Percentiles rank a stretch among this genome's conserved stretches.
Evolutionary conservation across 2,329 filamentous ascomycete species (phyloP).

Genomic region (Pseudogymnoascus sp.): DNA sequence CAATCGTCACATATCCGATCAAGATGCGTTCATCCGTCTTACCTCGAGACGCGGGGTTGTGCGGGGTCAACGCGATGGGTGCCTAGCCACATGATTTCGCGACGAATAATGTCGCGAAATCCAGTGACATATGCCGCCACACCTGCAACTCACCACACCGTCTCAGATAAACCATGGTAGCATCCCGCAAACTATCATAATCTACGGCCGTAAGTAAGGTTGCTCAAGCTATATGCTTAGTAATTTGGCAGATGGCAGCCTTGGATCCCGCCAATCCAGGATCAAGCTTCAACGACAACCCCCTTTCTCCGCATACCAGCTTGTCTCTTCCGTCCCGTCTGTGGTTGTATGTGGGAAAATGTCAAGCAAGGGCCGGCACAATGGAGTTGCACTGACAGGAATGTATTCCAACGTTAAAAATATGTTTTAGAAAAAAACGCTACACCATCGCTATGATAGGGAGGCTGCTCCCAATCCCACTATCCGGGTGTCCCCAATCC

Average conservation of each 20-base stretch:
- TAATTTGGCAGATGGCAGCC: not conserved
- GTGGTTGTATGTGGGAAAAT: not conserved
- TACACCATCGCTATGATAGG: not conserved
- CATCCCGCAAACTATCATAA: not conserved
- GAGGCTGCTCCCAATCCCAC: not conserved
- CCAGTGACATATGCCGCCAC: not conserved
- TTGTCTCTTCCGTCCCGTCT: not conserved
- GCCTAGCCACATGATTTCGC: not conserved
- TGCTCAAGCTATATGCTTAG: not conserved
- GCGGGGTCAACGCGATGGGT: slow-evolving; percentile 1
- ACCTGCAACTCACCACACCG: not conserved
- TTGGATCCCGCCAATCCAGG: not conserved
- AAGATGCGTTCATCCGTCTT: not conserved
- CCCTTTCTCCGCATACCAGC: not conserved
- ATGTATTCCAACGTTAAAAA: not conserved
- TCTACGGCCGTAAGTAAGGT: not conserved
- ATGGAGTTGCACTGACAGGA: not conserved
- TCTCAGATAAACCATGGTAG: not conserved
- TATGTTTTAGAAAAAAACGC: not conserved
- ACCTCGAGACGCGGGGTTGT: not conserved
- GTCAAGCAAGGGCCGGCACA: not conserved
- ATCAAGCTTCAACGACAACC: not conserved
- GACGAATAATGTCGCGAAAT: slow-evolving; percentile 4
- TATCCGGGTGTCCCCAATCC: not conserved
- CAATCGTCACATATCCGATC: not conserved